Evolutionary conservation across 352 stramenopile genomes (phyloP).

Genomic region (Lagenidium sp.): DNA sequence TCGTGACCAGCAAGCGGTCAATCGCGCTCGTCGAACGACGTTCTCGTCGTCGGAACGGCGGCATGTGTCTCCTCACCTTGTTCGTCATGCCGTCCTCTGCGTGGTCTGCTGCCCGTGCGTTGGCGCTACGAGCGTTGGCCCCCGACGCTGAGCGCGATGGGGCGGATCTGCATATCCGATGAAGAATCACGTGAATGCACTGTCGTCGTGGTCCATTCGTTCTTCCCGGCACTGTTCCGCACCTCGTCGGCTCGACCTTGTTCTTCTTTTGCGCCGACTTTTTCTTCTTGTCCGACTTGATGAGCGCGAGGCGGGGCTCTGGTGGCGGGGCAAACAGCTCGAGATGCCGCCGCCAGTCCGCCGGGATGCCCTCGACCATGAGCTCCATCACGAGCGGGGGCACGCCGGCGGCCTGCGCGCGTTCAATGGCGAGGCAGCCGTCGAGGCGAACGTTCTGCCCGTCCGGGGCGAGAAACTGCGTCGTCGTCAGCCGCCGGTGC

Average conservation of each 20-base stretch:
- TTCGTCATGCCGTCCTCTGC: too few species aligned
- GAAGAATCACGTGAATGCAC: too few species aligned
- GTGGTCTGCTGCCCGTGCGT: too few species aligned
- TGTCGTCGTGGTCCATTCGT: too few species aligned
- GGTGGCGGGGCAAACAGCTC: slow-evolving; percentile 8
- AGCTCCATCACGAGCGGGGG: slow-evolving; percentile 33
- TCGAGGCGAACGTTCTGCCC: slow-evolving; percentile 29
- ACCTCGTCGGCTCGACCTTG: background rate
- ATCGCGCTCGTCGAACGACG: too few species aligned
- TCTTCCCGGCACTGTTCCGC: too few species aligned
- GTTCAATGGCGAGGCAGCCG: slow-evolving; percentile 29
- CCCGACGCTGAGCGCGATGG: too few species aligned
- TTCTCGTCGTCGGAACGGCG: too few species aligned
- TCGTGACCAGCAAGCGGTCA: too few species aligned
- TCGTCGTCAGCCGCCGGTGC: slow-evolving; percentile 23
- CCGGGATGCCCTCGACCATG: slow-evolving; percentile 43
- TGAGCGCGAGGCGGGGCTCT: slow-evolving; percentile 6
- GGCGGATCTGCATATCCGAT: too few species aligned
- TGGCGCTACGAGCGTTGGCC: too few species aligned
- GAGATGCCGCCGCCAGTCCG: slow-evolving; percentile 24
- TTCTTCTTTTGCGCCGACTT: slow-evolving; percentile 2
- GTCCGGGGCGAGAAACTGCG: slow-evolving; percentile 31
- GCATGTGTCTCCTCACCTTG: too few species aligned
- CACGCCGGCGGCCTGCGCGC: slow-evolving; percentile 19
- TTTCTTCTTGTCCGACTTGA: slow-evolving; percentile 7